Conservation (phyloP, 108 stramenopile genomes). For the Halocafeteria seosinensis region DNA sequence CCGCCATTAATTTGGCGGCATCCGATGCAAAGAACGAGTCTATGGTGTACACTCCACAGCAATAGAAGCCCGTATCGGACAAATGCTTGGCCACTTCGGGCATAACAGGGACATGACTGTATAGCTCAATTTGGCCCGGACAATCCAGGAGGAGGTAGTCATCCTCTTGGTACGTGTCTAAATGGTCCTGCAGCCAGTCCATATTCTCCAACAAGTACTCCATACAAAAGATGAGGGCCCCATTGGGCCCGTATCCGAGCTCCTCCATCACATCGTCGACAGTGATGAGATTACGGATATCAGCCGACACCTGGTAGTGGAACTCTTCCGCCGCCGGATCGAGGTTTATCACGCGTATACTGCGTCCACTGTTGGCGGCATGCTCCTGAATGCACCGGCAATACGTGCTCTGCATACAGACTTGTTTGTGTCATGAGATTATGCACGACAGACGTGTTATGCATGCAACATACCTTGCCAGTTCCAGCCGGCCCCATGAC, state of each 20-base stretch:
- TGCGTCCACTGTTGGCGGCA: constrained; percentile 5
- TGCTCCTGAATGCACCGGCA: constrained; percentile 42
- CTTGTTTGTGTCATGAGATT: too few species aligned
- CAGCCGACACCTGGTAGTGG: constrained; percentile 51
- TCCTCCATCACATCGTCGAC: constrained; percentile 95
- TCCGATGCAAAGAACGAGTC: constrained; percentile 59
- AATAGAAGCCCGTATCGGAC: constrained; percentile 62
- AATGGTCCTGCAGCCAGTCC: constrained; percentile 74
- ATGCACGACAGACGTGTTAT: too few species aligned
- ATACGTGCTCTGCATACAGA: constrained; percentile 27
- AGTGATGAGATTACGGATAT: constrained; percentile 76
- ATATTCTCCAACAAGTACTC: constrained; percentile 82
- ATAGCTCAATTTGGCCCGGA: constrained; percentile 88
- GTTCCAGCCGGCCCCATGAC: constrained; percentile 18
- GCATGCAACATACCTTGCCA: constrained; percentile 1
- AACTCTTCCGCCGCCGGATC: constrained; percentile 90
- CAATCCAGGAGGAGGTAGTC: constrained; percentile 94
- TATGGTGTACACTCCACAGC: constrained; percentile 75
- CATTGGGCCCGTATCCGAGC: constrained; percentile 82
- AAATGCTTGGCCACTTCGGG: constrained; percentile 56
- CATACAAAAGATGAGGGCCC: constrained; percentile 90
- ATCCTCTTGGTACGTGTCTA: constrained; percentile 71
- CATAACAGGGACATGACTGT: constrained; percentile 92
- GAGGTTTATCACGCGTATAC: constrained; percentile 63
- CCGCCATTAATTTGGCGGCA: constrained; percentile 76